These are phyloP conservation scores for Parmales sp. DNA, from an alignment of 108 stramenopile genomes.

Conservation along the genomic window DNA sequence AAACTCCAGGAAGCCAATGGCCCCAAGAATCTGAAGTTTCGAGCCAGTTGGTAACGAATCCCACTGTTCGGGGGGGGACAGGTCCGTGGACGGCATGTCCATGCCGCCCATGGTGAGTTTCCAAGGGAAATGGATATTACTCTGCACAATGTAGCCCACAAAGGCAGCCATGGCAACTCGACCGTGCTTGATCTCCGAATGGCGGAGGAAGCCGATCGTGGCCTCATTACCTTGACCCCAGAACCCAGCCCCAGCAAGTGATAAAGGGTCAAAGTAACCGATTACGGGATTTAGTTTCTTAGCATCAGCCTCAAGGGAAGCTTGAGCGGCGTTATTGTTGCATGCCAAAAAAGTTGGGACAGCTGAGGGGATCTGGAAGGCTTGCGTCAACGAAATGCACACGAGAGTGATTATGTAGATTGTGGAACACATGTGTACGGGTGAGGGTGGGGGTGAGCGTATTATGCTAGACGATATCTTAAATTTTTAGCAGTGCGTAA, in stretches of 20 bases:
- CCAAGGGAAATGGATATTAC: slow-evolving; percentile 27
- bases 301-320: slow-evolving; percentile 40
- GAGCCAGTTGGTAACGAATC: slow-evolving; percentile 24
- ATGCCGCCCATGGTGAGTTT: slow-evolving; percentile 36
- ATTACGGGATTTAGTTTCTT: slow-evolving; percentile 46
- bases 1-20: slow-evolving; percentile 52
- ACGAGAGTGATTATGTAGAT: too few relatives aligned
- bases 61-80: slow-evolving; percentile 47
- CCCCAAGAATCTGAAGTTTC: slow-evolving; percentile 20
- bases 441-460: too few relatives aligned
- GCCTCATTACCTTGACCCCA: slow-evolving; percentile 37
- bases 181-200: slow-evolving; percentile 60
- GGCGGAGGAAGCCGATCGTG: slow-evolving; percentile 45
- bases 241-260: slow-evolving; percentile 29
- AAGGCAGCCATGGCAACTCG: slow-evolving; percentile 65
- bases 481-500: too few relatives aligned
- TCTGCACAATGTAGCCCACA: slow-evolving; percentile 43
- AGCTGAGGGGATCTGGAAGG: too few relatives aligned
- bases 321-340: too few relatives aligned
- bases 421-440: too few relatives aligned
- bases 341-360: too few relatives aligned
- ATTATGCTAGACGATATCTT: too few relatives aligned
- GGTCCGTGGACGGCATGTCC: slow-evolving; percentile 27
- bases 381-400: too few relatives aligned
- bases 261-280: slow-evolving; percentile 54